Base-by-base conservation (phyloP, 2,329 filamentous ascomycete genomes). In the Furcasterigmium furcatum region DNA sequence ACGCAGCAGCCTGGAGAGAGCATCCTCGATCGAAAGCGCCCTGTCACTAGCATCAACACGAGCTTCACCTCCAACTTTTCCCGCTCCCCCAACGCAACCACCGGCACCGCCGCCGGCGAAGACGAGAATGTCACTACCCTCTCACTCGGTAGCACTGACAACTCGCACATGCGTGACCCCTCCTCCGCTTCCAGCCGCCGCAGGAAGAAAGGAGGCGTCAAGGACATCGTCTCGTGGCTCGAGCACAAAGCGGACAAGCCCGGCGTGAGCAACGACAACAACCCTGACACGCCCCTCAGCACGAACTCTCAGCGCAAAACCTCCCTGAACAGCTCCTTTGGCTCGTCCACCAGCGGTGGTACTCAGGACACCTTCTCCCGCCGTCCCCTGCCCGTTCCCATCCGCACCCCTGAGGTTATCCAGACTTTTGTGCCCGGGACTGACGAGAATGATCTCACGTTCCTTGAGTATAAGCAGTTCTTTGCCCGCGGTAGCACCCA, bases 1-100 rank as follows among this genome's bases (percentile, higher is more conserved):
- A n/a, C n/a, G n/a, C n/a, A n/a, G n/a, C 7, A 27, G 24, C 9
- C 38, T 7, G 36, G 45, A 36, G 32, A 45, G 16, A 42, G 50
- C n/a, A 25, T 51, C 10, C 44, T 52, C 6, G 41, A 52, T 20
- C 44, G 43, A 30, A 52, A 51, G 34, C 46, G 46, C 13, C 50
- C 50, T 9, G 22, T 51, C 18, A 39, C 43, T n/a, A 41, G 29
- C 16, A 46, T 48, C 3, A 41, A 43, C 9, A 49, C 46, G 14
- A 45, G 46, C 22, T 52, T 52, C 43, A 48, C 50, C 30, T 38
- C 50, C n/a, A 47, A 41, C 16, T 32, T 51, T 18, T 43, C 45
- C 14, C 50, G 48, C 34, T 16, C 34, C 10, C 18, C 34, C 16
- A 9, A 14, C 16, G 34, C n/a, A 6, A 18, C n/a, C 34, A 19